Conservation (phyloP, 202 grass and related monocot species). For the Schoenoplectus tabernaemontani region DNA sequence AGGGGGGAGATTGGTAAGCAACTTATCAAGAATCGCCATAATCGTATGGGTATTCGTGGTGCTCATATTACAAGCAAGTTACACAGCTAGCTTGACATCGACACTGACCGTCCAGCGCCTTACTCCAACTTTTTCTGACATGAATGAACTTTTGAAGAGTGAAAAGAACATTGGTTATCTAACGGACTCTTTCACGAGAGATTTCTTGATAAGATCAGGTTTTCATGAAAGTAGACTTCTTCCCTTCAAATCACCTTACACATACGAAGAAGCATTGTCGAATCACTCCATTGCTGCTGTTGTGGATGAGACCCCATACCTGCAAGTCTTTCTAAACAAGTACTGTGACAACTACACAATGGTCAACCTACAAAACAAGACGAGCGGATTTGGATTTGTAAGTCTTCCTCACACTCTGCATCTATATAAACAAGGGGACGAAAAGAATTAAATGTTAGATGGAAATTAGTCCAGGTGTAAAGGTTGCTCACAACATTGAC, state of each 20-base stretch:
- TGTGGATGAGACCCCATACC: conserved; percentile 63
- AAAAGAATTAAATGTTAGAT: not conserved
- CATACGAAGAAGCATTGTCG: conserved; percentile 53
- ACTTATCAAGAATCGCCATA: conserved; percentile 49
- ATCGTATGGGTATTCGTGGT: conserved; percentile 85
- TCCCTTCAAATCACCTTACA: conserved; percentile 12
- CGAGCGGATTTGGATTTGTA: conserved; percentile 72
- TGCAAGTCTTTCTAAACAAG: conserved; percentile 46
- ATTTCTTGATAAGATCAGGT: conserved; percentile 21
- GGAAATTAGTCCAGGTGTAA: not conserved
- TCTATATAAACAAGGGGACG: not conserved
- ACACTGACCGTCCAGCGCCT: conserved; percentile 63
- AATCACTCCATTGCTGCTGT: conserved; percentile 43
- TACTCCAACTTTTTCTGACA: conserved; percentile 28
- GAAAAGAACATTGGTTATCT: conserved; percentile 37
- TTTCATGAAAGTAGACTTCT: conserved; percentile 32
- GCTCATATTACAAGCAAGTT: conserved; percentile 72
- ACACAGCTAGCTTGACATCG: conserved; percentile 81
- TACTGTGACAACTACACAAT: conserved; percentile 48
- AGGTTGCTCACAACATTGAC: not conserved
- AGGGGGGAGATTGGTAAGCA: conserved; percentile 49
- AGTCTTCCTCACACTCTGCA: not conserved
- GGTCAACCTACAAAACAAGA: conserved; percentile 34
- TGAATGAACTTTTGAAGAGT: conserved; percentile 23
- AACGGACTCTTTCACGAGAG: conserved; percentile 42